Base-by-base conservation (phyloP, 345 rosid genomes). In the Eucalyptus regnans region DNA sequence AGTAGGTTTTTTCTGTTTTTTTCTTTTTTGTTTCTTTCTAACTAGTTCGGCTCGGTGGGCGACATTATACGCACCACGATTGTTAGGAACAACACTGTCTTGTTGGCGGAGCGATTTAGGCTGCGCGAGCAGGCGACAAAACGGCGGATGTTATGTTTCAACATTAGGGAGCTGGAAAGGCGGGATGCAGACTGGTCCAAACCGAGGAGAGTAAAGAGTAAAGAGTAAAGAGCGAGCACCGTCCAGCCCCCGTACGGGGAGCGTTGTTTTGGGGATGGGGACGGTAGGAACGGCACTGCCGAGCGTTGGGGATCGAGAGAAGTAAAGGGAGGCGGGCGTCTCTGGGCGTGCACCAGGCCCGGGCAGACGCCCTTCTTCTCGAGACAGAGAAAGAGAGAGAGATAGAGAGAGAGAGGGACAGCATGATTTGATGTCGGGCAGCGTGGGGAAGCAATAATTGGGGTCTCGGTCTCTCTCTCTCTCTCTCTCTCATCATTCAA, bases 381-480 rank as follows among this genome's bases (percentile, higher is more conserved):
- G n/a, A 60, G n/a, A 64, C 0, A n/a, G 5, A 64, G 76, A 12
- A 80, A 86, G 71, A 54, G 87, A 68, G 84, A 12, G 86, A 86
- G 71, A 54, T 3, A 23, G 64, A 12, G 86, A 86, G 86, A 86
- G 71, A 54, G 87, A 68, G 84, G 71, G 92, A 91, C 92, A 89
- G 50, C 86, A 94, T 91, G 92, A 64, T 64, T 91, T 88, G 86
- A 20, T 91, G 93, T 92, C 92, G 92, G 91, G 91, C 89, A 93
- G 94, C 94, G 91, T 91, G 94, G 92, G 93, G 85, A 88, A 88
- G 90, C 92, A 90, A 91, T 91, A 85, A 94, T 93, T 92, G 90
- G 92, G 41, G 68, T 52, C 86, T 83, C 90, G 41, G 68, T 52
- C 87, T 83, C 90, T 88, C 86, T 29, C 29, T 56, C 85, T 66